These are phyloP conservation scores for Syzygium aqueum DNA, from an alignment of 345 rosid genomes.

Conservation along the genomic window DNA sequence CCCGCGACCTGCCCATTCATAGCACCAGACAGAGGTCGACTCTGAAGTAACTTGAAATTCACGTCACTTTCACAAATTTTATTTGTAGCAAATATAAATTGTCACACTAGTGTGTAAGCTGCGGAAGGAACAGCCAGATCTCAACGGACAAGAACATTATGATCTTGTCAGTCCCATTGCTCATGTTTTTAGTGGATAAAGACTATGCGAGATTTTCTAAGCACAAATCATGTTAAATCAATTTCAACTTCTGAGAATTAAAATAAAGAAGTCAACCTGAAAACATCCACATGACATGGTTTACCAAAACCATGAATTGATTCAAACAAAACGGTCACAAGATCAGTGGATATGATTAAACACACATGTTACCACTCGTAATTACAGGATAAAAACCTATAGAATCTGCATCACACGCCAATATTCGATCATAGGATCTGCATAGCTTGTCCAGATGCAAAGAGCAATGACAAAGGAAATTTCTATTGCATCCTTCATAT, in stretches of 20 bases:
- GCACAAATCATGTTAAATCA: neutral
- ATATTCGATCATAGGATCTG: neutral
- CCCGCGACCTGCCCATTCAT: constrained; percentile 35
- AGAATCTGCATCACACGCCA: neutral
- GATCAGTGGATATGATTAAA: neutral
- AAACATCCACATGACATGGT: neutral
- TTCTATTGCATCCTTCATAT: neutral
- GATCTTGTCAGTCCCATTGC: neutral
- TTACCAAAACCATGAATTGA: neutral
- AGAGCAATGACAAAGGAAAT: neutral
- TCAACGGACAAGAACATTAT: neutral
- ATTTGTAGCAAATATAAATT: neutral
- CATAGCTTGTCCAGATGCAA: neutral
- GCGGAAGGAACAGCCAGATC: neutral
- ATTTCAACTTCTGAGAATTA: neutral
- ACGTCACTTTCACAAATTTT: neutral
- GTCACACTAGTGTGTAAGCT: neutral
- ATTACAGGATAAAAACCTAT: neutral
- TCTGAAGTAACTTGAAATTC: constrained; percentile 3
- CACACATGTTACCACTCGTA: neutral
- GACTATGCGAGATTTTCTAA: neutral
- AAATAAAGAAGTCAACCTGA: neutral
- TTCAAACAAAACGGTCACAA: neutral
- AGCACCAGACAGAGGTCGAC: constrained; percentile 34
- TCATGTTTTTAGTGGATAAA: neutral